Evolutionary conservation across 306 rosid species (phyloP).

Genomic region (Chamaecrista fasciculata): DNA sequence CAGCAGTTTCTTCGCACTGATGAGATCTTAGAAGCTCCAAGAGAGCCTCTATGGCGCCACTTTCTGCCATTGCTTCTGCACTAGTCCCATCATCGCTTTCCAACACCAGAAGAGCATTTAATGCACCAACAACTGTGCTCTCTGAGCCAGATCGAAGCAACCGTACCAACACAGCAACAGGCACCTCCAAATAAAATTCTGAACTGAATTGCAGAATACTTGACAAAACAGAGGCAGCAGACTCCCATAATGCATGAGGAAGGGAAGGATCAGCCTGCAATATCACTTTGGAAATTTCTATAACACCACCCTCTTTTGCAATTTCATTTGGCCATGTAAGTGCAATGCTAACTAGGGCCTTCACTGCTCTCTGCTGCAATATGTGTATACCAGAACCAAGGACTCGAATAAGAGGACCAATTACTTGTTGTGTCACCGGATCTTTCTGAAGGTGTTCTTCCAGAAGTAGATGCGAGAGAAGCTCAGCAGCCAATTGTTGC

Average conservation of each 20-base stretch:
- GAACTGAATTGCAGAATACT: slow-evolving; percentile 96
- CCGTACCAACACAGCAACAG: slow-evolving; percentile 94
- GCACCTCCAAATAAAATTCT: slow-evolving; percentile 95
- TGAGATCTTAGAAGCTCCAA: slow-evolving; percentile 92
- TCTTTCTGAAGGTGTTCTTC: slow-evolving; percentile 94
- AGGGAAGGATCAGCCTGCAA: slow-evolving; percentile 91
- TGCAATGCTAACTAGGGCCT: slow-evolving; percentile 94
- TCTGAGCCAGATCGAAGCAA: slow-evolving; percentile 94
- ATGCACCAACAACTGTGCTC: slow-evolving; percentile 78
- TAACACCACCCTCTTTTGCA: slow-evolving; percentile 95
- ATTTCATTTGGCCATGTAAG: slow-evolving; percentile 95
- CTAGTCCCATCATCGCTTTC: slow-evolving; percentile 94
- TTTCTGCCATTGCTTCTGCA: slow-evolving; percentile 99
- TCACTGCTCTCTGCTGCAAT: slow-evolving; percentile 95
- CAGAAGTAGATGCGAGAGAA: slow-evolving; percentile 80
- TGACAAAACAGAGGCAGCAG: slow-evolving; percentile 91
- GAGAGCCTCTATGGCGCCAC: slow-evolving; percentile 99
- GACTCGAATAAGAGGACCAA: slow-evolving; percentile 84
- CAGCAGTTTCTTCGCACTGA: slow-evolving; percentile 94
- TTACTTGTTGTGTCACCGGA: slow-evolving; percentile 81
- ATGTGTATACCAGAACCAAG: slow-evolving; percentile 90
- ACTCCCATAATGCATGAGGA: slow-evolving; percentile 97
- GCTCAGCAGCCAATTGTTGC: slow-evolving; percentile 98
- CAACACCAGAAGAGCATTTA: slow-evolving; percentile 93
- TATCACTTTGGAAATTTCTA: slow-evolving; percentile 88